Percentiles rank a stretch among this genome's conserved stretches.
These are phyloP conservation scores for Cylindrotheca closterium DNA, from an alignment of 108 stramenopile genomes.

Conservation along the genomic window DNA sequence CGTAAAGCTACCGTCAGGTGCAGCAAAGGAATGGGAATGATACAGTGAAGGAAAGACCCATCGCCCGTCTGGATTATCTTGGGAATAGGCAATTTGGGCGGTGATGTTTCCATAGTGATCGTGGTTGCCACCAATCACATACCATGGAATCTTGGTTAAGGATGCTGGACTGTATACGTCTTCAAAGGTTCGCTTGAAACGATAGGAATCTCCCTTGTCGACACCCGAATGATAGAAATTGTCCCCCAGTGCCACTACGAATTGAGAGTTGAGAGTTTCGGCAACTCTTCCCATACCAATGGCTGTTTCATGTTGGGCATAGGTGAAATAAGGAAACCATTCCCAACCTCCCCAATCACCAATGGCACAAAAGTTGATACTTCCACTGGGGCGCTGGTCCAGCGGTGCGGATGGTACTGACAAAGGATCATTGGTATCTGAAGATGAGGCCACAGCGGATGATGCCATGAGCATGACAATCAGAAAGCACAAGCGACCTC, in stretches of 20 bases:
- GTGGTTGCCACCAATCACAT: slow-evolving; percentile 46
- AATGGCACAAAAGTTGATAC: slow-evolving; percentile 48
- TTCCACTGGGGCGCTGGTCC: too few species aligned
- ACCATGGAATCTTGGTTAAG: slow-evolving; percentile 14
- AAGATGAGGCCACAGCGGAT: too few species aligned
- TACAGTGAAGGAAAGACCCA: slow-evolving; percentile 40
- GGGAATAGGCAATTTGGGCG: slow-evolving; percentile 27
- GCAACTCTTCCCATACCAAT: slow-evolving; percentile 46
- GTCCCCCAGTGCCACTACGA: slow-evolving; percentile 50
- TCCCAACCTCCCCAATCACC: slow-evolving; percentile 57
- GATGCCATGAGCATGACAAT: too few species aligned
- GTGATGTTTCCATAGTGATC: slow-evolving; percentile 50
- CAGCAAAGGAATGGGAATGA: slow-evolving; percentile 18
- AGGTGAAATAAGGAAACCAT: slow-evolving; percentile 33
- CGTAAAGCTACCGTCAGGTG: background rate
- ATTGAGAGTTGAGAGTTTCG: slow-evolving; percentile 4
- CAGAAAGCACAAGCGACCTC: too few species aligned
- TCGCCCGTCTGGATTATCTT: slow-evolving; percentile 12
- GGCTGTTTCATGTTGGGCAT: slow-evolving; percentile 37
- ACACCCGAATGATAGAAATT: slow-evolving; percentile 49
- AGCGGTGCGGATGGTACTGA: too few species aligned
- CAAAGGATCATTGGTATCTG: too few species aligned
- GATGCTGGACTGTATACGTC: slow-evolving; percentile 24
- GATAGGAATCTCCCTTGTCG: slow-evolving; percentile 8
- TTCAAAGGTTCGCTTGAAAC: slow-evolving; percentile 47